phyloP scores from a whole-genome alignment of 2,329 filamentous ascomycete genomes.

The Exserohilum rostratum region DNA sequence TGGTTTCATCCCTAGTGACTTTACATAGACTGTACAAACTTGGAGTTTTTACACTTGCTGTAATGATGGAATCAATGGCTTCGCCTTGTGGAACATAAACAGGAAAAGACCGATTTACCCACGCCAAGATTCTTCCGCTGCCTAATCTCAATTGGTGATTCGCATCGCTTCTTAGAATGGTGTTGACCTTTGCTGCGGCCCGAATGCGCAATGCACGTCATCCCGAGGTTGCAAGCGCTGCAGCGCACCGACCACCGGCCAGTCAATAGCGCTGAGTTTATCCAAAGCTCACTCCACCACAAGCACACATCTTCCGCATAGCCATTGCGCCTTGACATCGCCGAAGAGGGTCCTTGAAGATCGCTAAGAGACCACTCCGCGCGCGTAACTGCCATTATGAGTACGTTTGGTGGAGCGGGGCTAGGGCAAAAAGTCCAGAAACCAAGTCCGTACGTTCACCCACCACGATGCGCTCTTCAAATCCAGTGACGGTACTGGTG shows the following conservation, averaged over 20 bases:
- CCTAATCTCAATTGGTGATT: neutral
- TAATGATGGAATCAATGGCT: no score
- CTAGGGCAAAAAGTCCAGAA: slow-evolving; percentile 67
- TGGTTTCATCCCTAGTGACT: no score
- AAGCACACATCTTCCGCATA: slow-evolving; percentile 1
- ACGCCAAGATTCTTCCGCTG: no score
- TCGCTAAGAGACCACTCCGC: no score
- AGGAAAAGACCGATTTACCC: no score
- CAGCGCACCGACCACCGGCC: slow-evolving; percentile 23
- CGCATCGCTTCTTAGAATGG: neutral
- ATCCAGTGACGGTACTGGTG: neutral
- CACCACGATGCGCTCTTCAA: neutral
- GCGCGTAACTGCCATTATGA: slow-evolving; percentile 52
- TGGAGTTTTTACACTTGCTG: no score
- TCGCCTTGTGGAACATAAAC: no score
- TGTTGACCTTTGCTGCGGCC: neutral
- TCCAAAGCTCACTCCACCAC: slow-evolving; percentile 35
- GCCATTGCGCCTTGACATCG: slow-evolving; percentile 6
- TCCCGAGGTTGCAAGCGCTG: slow-evolving; percentile 21
- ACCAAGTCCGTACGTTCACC: slow-evolving; percentile 67
- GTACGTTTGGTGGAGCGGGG: slow-evolving; percentile 73
- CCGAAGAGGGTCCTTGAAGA: neutral
- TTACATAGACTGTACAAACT: no score
- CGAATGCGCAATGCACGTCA: slow-evolving; percentile 22
- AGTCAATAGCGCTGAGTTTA: slow-evolving; percentile 25